Conservation (phyloP, 371 early-diverging fungal genomes). For the Haplosporangium sp. region DNA sequence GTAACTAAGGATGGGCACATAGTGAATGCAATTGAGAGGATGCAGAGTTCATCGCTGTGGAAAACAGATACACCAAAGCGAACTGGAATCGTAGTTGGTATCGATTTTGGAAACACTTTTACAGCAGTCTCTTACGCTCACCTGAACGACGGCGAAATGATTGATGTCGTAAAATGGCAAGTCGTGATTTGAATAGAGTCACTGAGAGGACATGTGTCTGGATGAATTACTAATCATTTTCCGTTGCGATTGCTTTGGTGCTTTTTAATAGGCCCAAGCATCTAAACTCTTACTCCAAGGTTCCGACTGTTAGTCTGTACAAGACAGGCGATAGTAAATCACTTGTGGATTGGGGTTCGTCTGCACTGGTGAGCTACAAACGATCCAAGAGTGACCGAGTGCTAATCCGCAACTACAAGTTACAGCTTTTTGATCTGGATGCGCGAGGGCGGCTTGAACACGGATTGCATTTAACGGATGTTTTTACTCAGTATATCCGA, state of each 20-base stretch:
- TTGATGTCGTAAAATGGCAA: constrained; percentile 55
- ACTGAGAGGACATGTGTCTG: neutral
- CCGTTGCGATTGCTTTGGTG: neutral
- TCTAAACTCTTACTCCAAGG: constrained; percentile 51
- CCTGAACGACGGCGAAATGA: constrained; percentile 52
- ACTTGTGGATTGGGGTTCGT: constrained; percentile 49
- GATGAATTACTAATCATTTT: neutral
- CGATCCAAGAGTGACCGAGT: constrained; percentile 34
- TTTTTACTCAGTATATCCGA: constrained; percentile 40
- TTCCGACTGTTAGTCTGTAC: constrained; percentile 50
- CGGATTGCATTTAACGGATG: constrained; percentile 43
- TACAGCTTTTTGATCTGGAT: constrained; percentile 47
- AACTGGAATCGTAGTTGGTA: constrained; percentile 49
- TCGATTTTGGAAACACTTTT: constrained; percentile 55
- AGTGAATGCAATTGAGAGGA: constrained; percentile 2
- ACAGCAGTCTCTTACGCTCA: constrained; percentile 53
- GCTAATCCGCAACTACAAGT: constrained; percentile 44
- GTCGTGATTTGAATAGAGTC: neutral
- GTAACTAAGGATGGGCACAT: constrained; percentile 43
- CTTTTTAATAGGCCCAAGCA: constrained; percentile 42
- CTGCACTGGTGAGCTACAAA: constrained; percentile 40
- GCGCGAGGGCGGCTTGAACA: constrained; percentile 43
- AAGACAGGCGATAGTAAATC: constrained; percentile 32
- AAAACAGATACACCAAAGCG: constrained; percentile 6
- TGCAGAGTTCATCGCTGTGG: neutral